Evolutionary conservation across 140 eudicot species (phyloP).

Genomic region (Ambrosia hybrid): DNA sequence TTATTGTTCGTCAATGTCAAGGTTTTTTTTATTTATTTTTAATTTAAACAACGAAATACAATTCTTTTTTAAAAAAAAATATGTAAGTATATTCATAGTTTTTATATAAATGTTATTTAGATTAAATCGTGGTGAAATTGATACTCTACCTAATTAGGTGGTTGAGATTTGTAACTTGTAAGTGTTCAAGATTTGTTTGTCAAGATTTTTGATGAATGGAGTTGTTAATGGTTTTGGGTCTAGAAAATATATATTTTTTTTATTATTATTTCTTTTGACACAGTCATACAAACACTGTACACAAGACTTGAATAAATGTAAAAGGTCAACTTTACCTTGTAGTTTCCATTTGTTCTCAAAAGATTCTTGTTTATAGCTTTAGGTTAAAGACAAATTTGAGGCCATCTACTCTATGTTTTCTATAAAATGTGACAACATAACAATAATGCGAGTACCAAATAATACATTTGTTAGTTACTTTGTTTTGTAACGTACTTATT

Average conservation of each 20-base stretch:
- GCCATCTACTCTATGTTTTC: conserved; percentile 10
- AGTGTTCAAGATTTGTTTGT: no score
- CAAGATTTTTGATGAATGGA: neutral
- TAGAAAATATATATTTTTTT: neutral
- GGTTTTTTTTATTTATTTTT: neutral
- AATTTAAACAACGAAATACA: neutral
- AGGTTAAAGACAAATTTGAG: conserved; percentile 25
- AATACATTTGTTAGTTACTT: neutral
- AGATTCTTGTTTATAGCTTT: conserved; percentile 13
- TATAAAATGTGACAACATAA: neutral
- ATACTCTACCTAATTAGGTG: no score
- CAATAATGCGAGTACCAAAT: neutral
- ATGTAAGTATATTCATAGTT: neutral
- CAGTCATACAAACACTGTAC: neutral
- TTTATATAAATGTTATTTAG: no score
- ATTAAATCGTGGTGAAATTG: no score
- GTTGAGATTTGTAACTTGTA: no score
- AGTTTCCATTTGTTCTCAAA: conserved; percentile 9
- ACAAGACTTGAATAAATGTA: conserved; percentile 3
- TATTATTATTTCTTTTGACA: neutral
- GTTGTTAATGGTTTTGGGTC: neutral
- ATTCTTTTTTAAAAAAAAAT: neutral
- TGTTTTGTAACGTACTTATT: no score
- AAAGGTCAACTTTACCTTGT: conserved; percentile 10
- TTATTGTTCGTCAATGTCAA: conserved; percentile 18